Conservation (phyloP, 768 basidiomycete genomes). For the Podaxis sp. region DNA sequence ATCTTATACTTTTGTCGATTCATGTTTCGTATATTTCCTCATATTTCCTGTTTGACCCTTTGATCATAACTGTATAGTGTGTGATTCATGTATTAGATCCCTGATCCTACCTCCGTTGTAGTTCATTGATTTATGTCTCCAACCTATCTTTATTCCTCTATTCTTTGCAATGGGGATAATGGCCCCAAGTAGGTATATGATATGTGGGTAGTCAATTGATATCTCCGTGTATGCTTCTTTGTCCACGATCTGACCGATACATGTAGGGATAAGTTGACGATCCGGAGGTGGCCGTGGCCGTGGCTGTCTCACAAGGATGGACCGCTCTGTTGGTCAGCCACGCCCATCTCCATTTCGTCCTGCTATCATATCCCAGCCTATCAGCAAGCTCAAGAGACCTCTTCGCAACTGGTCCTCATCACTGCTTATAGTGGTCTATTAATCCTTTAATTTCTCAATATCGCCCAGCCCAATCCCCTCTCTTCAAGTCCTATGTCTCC, state of each 20-base stretch:
- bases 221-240: not conserved
- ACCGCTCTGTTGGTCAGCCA: constrained; percentile 1
- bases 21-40: not conserved
- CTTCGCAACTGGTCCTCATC: not conserved
- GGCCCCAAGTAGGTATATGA: not conserved
- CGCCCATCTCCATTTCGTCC: constrained; percentile 7
- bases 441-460: constrained; percentile 12
- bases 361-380: constrained; percentile 14
- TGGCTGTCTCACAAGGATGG: constrained; percentile 11
- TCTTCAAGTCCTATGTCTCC: constrained; percentile 24
- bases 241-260: not conserved
- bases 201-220: constrained; percentile 7
- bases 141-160: constrained; percentile 9
- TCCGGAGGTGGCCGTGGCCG: constrained; percentile 5
- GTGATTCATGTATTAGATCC: not conserved
- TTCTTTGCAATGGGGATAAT: not conserved
- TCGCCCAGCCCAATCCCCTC: constrained; percentile 10
- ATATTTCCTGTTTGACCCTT: not conserved
- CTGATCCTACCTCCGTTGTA: constrained; percentile 3
- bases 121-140: not conserved
- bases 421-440: constrained; percentile 15
- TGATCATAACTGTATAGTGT: constrained; percentile 1
- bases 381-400: constrained; percentile 14
- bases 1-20: not conserved
- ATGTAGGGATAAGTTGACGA: not conserved